Base-by-base conservation (phyloP, 306 rosid genomes). In the Echinosophora koreensis region DNA sequence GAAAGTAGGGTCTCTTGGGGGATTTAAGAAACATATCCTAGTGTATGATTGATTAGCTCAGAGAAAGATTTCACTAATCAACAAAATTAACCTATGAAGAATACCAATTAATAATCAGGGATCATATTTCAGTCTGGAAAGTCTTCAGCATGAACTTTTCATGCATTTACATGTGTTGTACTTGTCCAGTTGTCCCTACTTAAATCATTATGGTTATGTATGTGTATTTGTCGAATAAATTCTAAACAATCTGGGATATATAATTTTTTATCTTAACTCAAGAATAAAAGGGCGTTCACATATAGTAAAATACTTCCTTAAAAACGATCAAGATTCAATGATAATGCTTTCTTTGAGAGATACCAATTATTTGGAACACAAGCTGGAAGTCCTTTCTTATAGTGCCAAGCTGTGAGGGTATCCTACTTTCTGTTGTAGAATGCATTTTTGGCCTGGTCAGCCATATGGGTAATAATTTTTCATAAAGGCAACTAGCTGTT, bases 401-500 rank as follows among this genome's bases (percentile, higher is more conserved):
- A 68, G 68, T 5, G 79, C 83, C 82, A 68, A 77, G 83, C 74
- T 82, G 88, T 67, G 84, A 79, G 65, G 85, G 76, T 9, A 86
- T 78, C 47, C 49, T 38, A 66, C 77, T 79, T 78, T 82, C n/a
- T 76, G 57, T 10, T 72, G 12, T 17, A 64, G 30, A 69, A 76
- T 76, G 66, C 59, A 70, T 69, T 62, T 61, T n/a, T 74, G 86
- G 34, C 50, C 30, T 73, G 80, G 80, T 77, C 77, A 74, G 54
- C 56, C 80, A 80, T 80, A 80, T 80, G 74, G 75, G 80, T 15
- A 89, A 80, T 88, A 11, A 77, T 77, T 79, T 66, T 77, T 69
- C 73, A 83, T 67, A 80, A 89, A 86, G 84, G 87, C 83, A 84
- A 80, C 67, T 32, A 66, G 87, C 80, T 77, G 78, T 83, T 87